Percentiles rank a stretch among this genome's conserved stretches.
Evolutionary conservation across 2,329 filamentous ascomycete genomes (phyloP).

Genomic region (Cucurbitaria berberidis): DNA sequence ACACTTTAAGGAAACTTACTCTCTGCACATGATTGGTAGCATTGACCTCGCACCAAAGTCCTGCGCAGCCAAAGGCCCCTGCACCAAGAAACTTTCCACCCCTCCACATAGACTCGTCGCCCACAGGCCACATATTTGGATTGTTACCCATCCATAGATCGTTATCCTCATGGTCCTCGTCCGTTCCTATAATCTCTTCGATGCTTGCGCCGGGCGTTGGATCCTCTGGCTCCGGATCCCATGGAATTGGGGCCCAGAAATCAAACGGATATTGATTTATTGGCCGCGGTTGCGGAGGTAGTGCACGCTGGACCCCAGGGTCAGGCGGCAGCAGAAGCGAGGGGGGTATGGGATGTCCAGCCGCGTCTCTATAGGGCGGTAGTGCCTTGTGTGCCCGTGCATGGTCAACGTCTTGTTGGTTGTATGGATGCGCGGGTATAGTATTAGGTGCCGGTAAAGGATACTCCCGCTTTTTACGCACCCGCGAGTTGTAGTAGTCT

Average conservation of each 20-base stretch:
- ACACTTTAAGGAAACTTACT: constrained; percentile 3
- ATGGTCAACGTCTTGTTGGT: background rate
- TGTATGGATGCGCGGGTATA: background rate
- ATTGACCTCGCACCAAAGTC: constrained; percentile 12
- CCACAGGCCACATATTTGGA: background rate
- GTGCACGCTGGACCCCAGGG: background rate
- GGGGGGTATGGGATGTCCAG: background rate
- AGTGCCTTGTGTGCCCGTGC: background rate
- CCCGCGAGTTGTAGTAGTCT: background rate
- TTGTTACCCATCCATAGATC: background rate
- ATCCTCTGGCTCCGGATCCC: background rate
- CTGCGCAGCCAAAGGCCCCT: background rate
- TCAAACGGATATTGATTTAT: background rate
- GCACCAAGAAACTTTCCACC: constrained; percentile 7
- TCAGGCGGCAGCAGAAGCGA: background rate
- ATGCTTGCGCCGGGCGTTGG: background rate
- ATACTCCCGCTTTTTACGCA: background rate
- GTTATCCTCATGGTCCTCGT: background rate
- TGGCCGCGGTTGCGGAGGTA: background rate
- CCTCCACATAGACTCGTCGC: background rate
- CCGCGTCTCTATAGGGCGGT: background rate
- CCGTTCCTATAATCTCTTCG: background rate
- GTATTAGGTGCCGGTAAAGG: background rate
- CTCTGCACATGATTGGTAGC: constrained; percentile 5
- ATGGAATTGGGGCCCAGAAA: background rate